phyloP scores from a whole-genome alignment of 495 filamentous ascomycete species.

The Articulospora tetracladia region DNA sequence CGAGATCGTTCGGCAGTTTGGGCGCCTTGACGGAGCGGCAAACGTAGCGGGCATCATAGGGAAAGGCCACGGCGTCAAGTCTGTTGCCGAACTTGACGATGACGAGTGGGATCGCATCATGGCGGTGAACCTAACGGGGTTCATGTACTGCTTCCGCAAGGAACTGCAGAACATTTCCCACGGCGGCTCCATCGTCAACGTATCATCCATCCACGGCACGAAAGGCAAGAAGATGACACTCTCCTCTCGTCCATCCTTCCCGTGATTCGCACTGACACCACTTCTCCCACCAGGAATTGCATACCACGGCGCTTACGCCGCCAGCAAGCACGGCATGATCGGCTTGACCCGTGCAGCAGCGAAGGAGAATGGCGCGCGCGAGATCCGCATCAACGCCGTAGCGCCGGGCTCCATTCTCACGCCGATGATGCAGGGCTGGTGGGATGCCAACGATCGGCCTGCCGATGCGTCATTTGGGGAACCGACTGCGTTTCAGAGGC shows the following conservation, averaged over 20 bases:
- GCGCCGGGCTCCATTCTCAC: slow-evolving; percentile 42
- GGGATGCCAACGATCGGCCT: slow-evolving; percentile 21
- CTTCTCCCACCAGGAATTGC: slow-evolving; percentile 32
- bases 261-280: slow-evolving; percentile 23
- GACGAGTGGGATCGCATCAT: slow-evolving; percentile 52
- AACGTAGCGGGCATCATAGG: slow-evolving; percentile 44
- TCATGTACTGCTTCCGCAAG: slow-evolving; percentile 54
- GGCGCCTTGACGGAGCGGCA: slow-evolving; percentile 43
- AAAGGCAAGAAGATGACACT: slow-evolving; percentile 32
- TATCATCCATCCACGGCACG: slow-evolving; percentile 23
- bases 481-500: slow-evolving; percentile 42
- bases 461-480: slow-evolving; percentile 29
- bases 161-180: slow-evolving; percentile 43
- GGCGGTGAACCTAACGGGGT: slow-evolving; percentile 53
- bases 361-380: slow-evolving; percentile 46
- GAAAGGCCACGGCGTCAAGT: slow-evolving; percentile 28
- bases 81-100: slow-evolving; percentile 34
- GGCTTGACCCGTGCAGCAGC: slow-evolving; percentile 53
- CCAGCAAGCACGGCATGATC: slow-evolving; percentile 50
- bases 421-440: slow-evolving; percentile 11
- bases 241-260: too few species aligned
- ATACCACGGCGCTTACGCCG: slow-evolving; percentile 37
- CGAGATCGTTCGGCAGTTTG: slow-evolving; percentile 29
- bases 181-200: slow-evolving; percentile 31
- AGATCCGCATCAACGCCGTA: slow-evolving; percentile 52